Base-by-base conservation (phyloP, 202 grass and related monocot species). In the Brachypodium distachyon region DNA sequence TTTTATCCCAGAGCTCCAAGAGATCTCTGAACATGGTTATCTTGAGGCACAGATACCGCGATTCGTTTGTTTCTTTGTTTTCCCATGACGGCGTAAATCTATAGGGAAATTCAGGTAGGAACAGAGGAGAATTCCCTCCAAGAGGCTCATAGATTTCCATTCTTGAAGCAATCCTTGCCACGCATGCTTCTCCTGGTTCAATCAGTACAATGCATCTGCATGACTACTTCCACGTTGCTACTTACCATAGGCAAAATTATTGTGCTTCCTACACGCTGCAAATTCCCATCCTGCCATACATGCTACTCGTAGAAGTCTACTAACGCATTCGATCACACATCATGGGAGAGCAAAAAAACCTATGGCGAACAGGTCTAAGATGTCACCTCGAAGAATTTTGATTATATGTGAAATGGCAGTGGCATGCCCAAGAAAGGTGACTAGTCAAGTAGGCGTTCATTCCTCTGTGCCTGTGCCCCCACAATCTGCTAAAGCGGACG, bases 351-450 rank as follows among this genome's bases (percentile, higher is more conserved):
- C 51, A 27, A 74, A 27, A 74, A 50, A 71, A 39, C 76, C 37
- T 44, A 53, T 16, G 52, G 57, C 29, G 71, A 75, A 52, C 63
- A 47, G 54, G 19, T 25, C 61, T 14, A 72, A 19, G 13, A 50
- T n/a, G 67, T 87, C 85, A 59, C 80, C 44, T 80, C 61, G 66
- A 4, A n/a, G 73, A 72, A 52, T 78, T n/a, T 52, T 36, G 48
- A 73, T 16, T 60, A n/a, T 61, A 61, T 61, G 58, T 1, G 73
- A 36, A 53, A 47, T 18, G 21, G 27, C 73, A n/a, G 67, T 33
- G 81, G 70, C 70, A 65, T n/a, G 86, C 70, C 81, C 86, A n/a
- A 88, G 86, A 84, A 84, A 80, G 81, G 86, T 27, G 76, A 76
- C 81, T 52, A 72, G 81, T 77, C 70, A 76, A 76, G 81, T 71